phyloP scores from a whole-genome alignment of 2,329 filamentous ascomycete genomes.

The Sclerotiophoma versabilis region DNA sequence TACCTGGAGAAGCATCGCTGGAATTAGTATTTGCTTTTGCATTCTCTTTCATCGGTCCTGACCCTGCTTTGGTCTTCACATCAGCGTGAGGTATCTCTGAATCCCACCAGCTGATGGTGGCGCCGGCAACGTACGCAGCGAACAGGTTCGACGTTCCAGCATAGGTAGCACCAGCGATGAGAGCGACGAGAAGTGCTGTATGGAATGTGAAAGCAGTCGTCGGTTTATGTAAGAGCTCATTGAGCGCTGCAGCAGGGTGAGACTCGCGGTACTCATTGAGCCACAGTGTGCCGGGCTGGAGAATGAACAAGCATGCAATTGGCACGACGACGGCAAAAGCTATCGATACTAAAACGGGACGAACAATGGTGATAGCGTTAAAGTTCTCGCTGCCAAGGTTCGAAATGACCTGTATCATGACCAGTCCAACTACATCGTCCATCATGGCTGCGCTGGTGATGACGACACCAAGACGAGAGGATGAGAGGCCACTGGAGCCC shows the following conservation, averaged over 20 bases:
- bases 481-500: slow-evolving; percentile 65
- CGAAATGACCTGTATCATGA: slow-evolving; percentile 79
- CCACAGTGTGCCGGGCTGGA: slow-evolving; percentile 51
- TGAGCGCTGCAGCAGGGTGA: slow-evolving; percentile 25
- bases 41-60: neutral
- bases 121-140: slow-evolving; percentile 67
- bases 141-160: slow-evolving; percentile 69
- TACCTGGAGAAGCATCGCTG: neutral
- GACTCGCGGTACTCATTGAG: slow-evolving; percentile 45
- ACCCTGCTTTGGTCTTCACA: neutral
- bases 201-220: slow-evolving; percentile 57
- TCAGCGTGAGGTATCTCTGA: slow-evolving; percentile 41
- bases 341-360: slow-evolving; percentile 61
- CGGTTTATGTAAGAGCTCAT: slow-evolving; percentile 32
- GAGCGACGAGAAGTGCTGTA: slow-evolving; percentile 57
- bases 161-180: slow-evolving; percentile 62
- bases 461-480: slow-evolving; percentile 66
- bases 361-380: slow-evolving; percentile 53
- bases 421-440: slow-evolving; percentile 78
- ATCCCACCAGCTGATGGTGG: slow-evolving; percentile 67
- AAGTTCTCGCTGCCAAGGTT: slow-evolving; percentile 62
- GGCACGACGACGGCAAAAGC: slow-evolving; percentile 60
- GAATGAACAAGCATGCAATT: slow-evolving; percentile 55
- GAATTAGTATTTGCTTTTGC: neutral
- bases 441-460: slow-evolving; percentile 79